Conservation (phyloP, 495 filamentous ascomycete genomes). For the Aspergillus steynii region DNA sequence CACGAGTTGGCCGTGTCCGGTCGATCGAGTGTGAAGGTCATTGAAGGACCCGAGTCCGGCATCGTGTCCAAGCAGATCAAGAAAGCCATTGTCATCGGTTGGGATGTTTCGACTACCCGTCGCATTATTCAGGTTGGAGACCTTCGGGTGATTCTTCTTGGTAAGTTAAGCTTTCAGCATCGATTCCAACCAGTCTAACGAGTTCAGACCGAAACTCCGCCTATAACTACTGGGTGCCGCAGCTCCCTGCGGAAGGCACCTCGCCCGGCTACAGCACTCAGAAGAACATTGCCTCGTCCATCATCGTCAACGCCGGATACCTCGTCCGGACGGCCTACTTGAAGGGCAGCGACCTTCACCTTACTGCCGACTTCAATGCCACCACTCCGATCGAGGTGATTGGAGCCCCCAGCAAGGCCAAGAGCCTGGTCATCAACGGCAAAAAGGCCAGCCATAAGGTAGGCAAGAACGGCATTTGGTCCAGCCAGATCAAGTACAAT, state of each 20-base stretch:
- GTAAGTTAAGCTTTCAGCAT: slow-evolving; percentile 22
- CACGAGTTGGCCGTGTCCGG: slow-evolving; percentile 65
- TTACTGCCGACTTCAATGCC: slow-evolving; percentile 71
- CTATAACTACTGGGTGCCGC: slow-evolving; percentile 73
- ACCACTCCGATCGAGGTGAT: slow-evolving; percentile 68
- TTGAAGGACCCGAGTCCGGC: slow-evolving; percentile 49
- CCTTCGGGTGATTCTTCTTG: slow-evolving; percentile 56
- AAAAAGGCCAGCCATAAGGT: slow-evolving; percentile 37
- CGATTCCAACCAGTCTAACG: slow-evolving; percentile 3
- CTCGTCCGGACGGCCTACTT: slow-evolving; percentile 67
- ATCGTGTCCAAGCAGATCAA: slow-evolving; percentile 44
- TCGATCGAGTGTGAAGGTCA: slow-evolving; percentile 36
- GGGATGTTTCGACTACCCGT: slow-evolving; percentile 50
- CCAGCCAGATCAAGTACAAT: slow-evolving; percentile 50
- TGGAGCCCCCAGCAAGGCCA: slow-evolving; percentile 52
- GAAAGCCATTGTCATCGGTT: slow-evolving; percentile 55
- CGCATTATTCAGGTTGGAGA: slow-evolving; percentile 57
- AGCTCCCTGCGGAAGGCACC: slow-evolving; percentile 41
- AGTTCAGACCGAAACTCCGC: slow-evolving; percentile 63
- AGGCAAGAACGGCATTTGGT: slow-evolving; percentile 53
- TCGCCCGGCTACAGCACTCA: slow-evolving; percentile 39
- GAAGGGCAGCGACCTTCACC: slow-evolving; percentile 48
- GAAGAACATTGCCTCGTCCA: slow-evolving; percentile 42
- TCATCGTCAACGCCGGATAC: slow-evolving; percentile 73
- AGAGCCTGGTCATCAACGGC: slow-evolving; percentile 61